A percentile compares a stretch with the other conserved stretches of the same genome.
Evolutionary conservation across 345 rosid species (phyloP).

Genomic region (Salix purpurea): DNA sequence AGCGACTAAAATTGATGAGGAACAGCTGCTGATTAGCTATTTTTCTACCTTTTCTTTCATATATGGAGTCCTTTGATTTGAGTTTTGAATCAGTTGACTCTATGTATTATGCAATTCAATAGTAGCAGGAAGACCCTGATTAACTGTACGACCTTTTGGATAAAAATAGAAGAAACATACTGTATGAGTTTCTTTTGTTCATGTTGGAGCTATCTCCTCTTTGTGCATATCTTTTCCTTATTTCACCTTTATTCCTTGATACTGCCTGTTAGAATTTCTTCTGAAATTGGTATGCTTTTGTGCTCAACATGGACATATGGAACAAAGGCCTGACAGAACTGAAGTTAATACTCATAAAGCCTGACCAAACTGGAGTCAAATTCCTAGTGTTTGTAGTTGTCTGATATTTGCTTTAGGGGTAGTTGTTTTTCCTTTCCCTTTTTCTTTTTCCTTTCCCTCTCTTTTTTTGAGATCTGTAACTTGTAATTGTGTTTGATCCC

Average conservation of each 20-base stretch:
- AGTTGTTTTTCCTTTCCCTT: background rate
- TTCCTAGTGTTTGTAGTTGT: background rate
- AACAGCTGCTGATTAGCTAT: constrained; percentile 3
- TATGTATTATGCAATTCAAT: background rate
- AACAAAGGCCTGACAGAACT: background rate
- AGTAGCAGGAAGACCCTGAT: background rate
- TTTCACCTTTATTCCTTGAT: background rate
- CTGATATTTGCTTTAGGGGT: background rate
- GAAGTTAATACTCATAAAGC: background rate
- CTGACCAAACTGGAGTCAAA: background rate
- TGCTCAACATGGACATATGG: background rate
- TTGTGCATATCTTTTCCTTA: background rate
- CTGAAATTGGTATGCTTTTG: background rate
- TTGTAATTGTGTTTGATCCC: background rate
- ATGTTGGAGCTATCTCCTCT: background rate
- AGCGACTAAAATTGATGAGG: constrained; percentile 33
- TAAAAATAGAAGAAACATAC: background rate
- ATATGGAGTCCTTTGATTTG: background rate
- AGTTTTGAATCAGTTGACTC: background rate
- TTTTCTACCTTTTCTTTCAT: background rate
- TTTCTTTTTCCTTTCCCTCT: too few relatives aligned
- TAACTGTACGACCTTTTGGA: constrained; percentile 7
- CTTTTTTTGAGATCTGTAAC: background rate
- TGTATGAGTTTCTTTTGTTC: background rate
- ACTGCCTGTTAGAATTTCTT: background rate